Conservation (phyloP, 2,329 filamentous ascomycete species). For the Pseudogymnoascus sp. region DNA sequence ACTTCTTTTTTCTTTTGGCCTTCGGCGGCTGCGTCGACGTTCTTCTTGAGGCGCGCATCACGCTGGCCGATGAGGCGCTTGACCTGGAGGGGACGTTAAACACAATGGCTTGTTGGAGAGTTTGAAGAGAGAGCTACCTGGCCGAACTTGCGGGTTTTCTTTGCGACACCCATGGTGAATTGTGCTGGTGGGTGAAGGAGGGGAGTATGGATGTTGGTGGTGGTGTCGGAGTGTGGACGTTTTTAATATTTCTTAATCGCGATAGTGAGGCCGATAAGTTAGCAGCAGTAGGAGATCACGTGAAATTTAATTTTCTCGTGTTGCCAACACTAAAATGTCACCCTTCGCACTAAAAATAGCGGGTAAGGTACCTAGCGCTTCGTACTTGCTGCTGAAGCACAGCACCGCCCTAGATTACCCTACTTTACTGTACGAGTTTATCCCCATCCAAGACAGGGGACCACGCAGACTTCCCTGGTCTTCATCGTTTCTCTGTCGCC, state of each 20-base stretch:
- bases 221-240: not conserved
- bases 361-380: not conserved
- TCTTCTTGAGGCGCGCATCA: constrained; percentile 76
- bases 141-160: constrained; percentile 89
- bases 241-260: constrained; percentile 10
- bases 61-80: constrained; percentile 77
- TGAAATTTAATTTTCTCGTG: constrained; percentile 4
- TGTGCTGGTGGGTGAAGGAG: not conserved
- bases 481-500: not conserved
- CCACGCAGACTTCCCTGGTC: not conserved
- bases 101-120: constrained; percentile 23
- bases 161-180: constrained; percentile 69
- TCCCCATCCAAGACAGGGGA: constrained; percentile 6
- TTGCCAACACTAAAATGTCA: constrained; percentile 6
- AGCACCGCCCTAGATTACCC: not conserved
- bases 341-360: constrained; percentile 7
- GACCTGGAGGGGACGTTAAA: constrained; percentile 37
- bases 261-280: constrained; percentile 10
- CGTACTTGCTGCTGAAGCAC: not conserved
- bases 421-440: not conserved
- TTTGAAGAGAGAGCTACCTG: constrained; percentile 38
- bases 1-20: constrained; percentile 49
- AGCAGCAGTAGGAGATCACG: not conserved
- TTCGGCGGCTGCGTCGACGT: constrained; percentile 60
- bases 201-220: not conserved